Evolutionary conservation across 345 rosid species (phyloP).

Genomic region (Isatis tinctoria): DNA sequence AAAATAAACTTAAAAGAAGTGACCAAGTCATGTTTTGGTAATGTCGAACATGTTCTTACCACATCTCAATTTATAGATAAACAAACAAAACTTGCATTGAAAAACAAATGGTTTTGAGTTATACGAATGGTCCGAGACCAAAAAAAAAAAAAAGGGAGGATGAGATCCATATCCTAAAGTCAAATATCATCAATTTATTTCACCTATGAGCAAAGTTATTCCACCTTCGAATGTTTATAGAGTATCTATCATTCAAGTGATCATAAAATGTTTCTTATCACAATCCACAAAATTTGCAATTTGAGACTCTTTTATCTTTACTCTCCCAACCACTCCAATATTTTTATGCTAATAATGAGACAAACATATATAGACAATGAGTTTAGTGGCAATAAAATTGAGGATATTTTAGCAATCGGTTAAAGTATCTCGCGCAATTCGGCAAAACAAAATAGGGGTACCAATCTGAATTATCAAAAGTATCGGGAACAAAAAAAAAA

Average conservation of each 20-base stretch:
- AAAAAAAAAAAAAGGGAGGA: neutral
- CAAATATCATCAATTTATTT: neutral
- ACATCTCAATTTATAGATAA: neutral
- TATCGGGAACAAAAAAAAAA: neutral
- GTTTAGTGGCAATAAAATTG: neutral
- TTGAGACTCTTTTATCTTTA: neutral
- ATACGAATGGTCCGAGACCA: neutral
- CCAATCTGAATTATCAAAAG: neutral
- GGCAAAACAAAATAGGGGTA: neutral
- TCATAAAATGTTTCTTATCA: neutral
- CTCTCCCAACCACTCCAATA: neutral
- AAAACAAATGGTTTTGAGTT: neutral
- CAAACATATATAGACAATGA: neutral
- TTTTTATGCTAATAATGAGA: neutral
- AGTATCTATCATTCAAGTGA: neutral
- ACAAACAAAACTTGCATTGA: neutral
- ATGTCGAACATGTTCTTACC: slow-evolving; percentile 28
- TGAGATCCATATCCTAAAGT: neutral
- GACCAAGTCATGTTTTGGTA: slow-evolving; percentile 22
- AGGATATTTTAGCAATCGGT: neutral
- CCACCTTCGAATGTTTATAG: neutral
- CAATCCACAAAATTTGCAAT: neutral
- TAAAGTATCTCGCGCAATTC: neutral
- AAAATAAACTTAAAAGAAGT: slow-evolving; percentile 2
- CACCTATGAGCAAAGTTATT: neutral